Base-by-base conservation (phyloP, 495 filamentous ascomycete genomes). In the Hamigera avellanea region DNA sequence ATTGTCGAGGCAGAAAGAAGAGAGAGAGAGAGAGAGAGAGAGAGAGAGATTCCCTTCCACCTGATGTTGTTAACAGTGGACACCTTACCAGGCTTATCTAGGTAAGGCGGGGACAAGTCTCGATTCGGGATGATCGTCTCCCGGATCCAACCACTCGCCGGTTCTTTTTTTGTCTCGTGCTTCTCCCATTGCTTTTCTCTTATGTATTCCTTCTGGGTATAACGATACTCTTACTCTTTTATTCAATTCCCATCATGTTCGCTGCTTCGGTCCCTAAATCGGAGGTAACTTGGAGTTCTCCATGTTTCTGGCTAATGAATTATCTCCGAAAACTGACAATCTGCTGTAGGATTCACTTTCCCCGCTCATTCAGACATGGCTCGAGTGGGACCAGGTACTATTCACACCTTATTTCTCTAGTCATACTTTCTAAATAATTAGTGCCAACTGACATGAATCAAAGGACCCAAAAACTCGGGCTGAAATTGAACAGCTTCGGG, bases 371-470 rank as follows among this genome's bases (percentile, higher is more conserved):
- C 44, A 67, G 43, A 62, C 69, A 55, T 84, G 80, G 80, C 67
- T 84, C 21, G 55, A 66, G 41, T 65, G 78, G 49, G 80, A 84
- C 53, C 60, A 72, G 56, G 72, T 74, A n/a, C n/a, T n/a, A 58
- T 8, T 44, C 41, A 29, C 12, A 18, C 17, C 14, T n/a, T 12
- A 26, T 31, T 17, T 25, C 13, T 19, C 29, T 21, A n/a, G n/a
- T n/a, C n/a, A n/a, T n/a, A n/a, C n/a, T n/a, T n/a, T n/a, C n/a
- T 23, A 9, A 23, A 9, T 23, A 23, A 9, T 9, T 23, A 23
- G 9, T 10, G 4, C 32, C 27, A 30, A 21, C 30, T 44, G 26
- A 42, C 16, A 18, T 14, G 14, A 28, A 14, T 6, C n/a, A 14
- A 14, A 75, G 64, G 76, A 83, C 53, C 52, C 62, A 26, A 46